A percentile compares a stretch with the other conserved stretches of the same genome.
phyloP scores from a whole-genome alignment of 345 rosid genomes.

The Dovyalis caffra region DNA sequence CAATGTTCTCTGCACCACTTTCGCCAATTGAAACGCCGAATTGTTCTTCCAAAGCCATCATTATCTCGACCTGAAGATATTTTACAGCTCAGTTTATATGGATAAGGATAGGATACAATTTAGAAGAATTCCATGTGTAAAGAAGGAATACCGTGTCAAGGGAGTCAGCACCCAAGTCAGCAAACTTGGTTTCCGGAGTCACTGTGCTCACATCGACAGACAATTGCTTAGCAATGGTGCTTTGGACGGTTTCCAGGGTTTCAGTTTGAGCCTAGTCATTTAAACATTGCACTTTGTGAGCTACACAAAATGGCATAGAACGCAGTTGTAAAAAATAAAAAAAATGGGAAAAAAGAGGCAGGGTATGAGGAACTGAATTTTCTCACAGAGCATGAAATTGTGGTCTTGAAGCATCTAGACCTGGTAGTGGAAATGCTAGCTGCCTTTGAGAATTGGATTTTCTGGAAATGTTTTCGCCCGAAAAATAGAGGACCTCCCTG shows the following conservation, averaged over 20 bases:
- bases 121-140: not conserved
- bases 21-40: slow-evolving; percentile 58
- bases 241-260: slow-evolving; percentile 50
- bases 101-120: not conserved
- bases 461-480: slow-evolving; percentile 35
- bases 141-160: slow-evolving; percentile 48
- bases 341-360: not conserved
- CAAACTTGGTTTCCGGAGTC: slow-evolving; percentile 59
- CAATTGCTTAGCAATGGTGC: slow-evolving; percentile 62
- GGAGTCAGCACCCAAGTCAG: slow-evolving; percentile 73
- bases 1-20: slow-evolving; percentile 55
- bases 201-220: slow-evolving; percentile 49
- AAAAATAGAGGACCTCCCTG: slow-evolving; percentile 35
- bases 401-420: slow-evolving; percentile 31
- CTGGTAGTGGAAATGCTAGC: slow-evolving; percentile 22
- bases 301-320: not conserved
- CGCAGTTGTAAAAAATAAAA: not conserved
- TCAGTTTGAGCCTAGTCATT: slow-evolving; percentile 42
- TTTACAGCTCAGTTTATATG: not conserved
- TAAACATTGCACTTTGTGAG: not conserved
- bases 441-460: slow-evolving; percentile 26
- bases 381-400: slow-evolving; percentile 52
- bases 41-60: slow-evolving; percentile 75
- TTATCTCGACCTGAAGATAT: slow-evolving; percentile 46
- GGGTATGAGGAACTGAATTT: not conserved